Evolutionary conservation across 129 eudicot species (phyloP).

Genomic region (Lactuca saligna): DNA sequence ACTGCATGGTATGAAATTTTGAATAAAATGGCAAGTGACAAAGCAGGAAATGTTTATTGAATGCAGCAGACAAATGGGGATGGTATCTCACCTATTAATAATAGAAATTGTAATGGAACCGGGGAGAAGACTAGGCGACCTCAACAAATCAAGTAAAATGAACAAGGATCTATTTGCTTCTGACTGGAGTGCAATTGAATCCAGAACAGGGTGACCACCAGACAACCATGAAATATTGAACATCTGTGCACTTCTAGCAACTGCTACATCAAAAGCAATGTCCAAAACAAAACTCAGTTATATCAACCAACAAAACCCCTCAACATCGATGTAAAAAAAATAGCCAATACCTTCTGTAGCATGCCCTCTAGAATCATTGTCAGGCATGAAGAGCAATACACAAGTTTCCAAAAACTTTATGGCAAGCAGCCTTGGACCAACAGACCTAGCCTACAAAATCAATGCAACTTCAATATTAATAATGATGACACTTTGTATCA

Average conservation of each 20-base stretch:
- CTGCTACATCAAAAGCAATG: slow-evolving; percentile 34
- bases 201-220: slow-evolving; percentile 78
- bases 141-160: slow-evolving; percentile 58
- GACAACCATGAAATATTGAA: slow-evolving; percentile 69
- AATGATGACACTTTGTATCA: background rate
- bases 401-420: slow-evolving; percentile 80
- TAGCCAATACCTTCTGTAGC: slow-evolving; percentile 49
- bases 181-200: slow-evolving; percentile 52
- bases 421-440: slow-evolving; percentile 77
- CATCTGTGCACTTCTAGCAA: slow-evolving; percentile 35
- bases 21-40: background rate
- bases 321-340: slow-evolving; percentile 2
- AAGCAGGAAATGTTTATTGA: background rate
- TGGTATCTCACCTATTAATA: slow-evolving; percentile 74
- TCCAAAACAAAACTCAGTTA: background rate
- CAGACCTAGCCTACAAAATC: slow-evolving; percentile 53
- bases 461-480: slow-evolving; percentile 14
- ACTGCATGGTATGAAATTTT: background rate
- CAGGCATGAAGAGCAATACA: slow-evolving; percentile 60
- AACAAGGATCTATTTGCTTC: slow-evolving; percentile 65
- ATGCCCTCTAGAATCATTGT: slow-evolving; percentile 56
- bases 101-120: slow-evolving; percentile 70
- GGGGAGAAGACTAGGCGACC: slow-evolving; percentile 52
- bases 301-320: background rate
- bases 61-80: slow-evolving; percentile 5